These are phyloP conservation scores for Monosporascus sp. DNA, from an alignment of 2,329 filamentous ascomycete genomes.

Conservation along the genomic window DNA sequence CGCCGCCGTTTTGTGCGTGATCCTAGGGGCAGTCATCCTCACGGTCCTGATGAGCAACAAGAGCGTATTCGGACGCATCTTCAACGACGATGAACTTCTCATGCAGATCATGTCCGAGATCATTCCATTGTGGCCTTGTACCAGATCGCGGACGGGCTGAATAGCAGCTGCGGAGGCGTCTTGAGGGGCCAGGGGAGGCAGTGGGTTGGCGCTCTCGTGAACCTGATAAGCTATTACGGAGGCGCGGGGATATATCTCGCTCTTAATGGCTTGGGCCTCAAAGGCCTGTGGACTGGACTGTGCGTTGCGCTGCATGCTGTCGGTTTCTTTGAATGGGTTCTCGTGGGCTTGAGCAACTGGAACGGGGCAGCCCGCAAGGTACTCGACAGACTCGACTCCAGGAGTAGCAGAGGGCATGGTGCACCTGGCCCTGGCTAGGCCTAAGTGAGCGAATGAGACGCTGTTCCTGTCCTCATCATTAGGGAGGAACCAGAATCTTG, in stretches of 20 bases:
- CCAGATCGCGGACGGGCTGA: conserved; percentile 84
- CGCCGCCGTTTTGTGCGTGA: conserved; percentile 67
- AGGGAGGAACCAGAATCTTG: no score
- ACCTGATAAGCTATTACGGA: conserved; percentile 78
- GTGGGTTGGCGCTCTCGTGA: conserved; percentile 78
- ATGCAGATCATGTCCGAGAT: conserved; percentile 69
- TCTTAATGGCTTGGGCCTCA: conserved; percentile 79
- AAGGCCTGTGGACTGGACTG: conserved; percentile 78
- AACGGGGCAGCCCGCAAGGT: conserved; percentile 66
- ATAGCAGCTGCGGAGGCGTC: conserved; percentile 77
- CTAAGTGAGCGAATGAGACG: no score
- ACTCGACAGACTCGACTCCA: conserved; percentile 63
- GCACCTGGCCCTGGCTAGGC: no score
- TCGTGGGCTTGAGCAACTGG: conserved; percentile 77
- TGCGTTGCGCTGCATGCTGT: conserved; percentile 79
- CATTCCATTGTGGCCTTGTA: conserved; percentile 82
- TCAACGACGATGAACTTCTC: conserved; percentile 73
- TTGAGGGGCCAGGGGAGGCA: conserved; percentile 81
- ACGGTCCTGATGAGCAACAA: conserved; percentile 65
- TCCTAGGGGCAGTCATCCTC: conserved; percentile 64
- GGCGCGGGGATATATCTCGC: conserved; percentile 82
- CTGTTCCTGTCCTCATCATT: no score
- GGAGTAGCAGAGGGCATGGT: background rate
- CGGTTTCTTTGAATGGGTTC: conserved; percentile 70
- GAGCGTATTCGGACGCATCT: conserved; percentile 70